A percentile compares a stretch with the other conserved stretches of the same genome.
phyloP scores from a whole-genome alignment of 495 filamentous ascomycete species.

The Annulohypoxylon bovei region DNA sequence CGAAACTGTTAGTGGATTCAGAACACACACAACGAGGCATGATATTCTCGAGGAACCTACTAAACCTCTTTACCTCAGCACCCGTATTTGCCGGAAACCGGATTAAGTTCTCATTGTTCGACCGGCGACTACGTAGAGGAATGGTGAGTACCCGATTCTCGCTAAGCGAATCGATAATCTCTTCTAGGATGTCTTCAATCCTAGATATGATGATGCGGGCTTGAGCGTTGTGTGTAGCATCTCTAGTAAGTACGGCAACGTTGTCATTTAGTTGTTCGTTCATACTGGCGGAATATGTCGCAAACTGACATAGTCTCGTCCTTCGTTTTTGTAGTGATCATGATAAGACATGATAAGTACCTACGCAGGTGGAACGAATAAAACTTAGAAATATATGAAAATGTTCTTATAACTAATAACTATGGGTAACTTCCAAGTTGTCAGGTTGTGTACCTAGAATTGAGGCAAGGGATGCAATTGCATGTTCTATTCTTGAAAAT shows the following conservation, averaged over 20 bases:
- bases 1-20: background rate
- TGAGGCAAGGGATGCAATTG: background rate
- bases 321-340: background rate
- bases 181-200: slow-evolving; percentile 64
- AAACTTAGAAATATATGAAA: background rate
- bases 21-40: background rate
- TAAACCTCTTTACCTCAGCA: slow-evolving; percentile 52
- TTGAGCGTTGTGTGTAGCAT: slow-evolving; percentile 24
- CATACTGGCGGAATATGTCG: slow-evolving; percentile 6
- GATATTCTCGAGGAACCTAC: slow-evolving; percentile 35
- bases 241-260: background rate
- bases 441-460: too few relatives aligned
- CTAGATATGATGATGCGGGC: slow-evolving; percentile 52
- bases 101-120: slow-evolving; percentile 31
- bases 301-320: background rate
- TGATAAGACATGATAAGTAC: too few relatives aligned
- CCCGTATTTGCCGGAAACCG: slow-evolving; percentile 53
- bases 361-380: too few relatives aligned
- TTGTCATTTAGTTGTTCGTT: background rate
- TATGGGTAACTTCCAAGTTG: too few relatives aligned
- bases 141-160: slow-evolving; percentile 59
- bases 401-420: too few relatives aligned
- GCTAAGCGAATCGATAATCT: slow-evolving; percentile 58
- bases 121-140: slow-evolving; percentile 44
- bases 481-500: background rate